phyloP scores from a whole-genome alignment of 768 basidiomycete genomes.

The Leccinum incarnatum region DNA sequence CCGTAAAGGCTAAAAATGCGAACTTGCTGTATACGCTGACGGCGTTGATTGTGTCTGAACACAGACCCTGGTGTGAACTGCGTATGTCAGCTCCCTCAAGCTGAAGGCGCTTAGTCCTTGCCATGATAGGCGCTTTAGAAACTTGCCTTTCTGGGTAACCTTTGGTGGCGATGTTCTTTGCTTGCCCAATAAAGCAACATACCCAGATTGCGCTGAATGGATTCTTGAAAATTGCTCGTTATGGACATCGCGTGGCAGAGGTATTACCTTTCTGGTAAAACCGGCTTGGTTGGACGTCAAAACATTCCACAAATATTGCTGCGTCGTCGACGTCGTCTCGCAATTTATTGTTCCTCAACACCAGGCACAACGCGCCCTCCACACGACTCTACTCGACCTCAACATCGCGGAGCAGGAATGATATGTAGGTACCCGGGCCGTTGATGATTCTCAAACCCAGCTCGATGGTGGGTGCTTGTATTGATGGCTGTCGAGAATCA shows the following conservation, averaged over 20 bases:
- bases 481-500: neutral
- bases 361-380: neutral
- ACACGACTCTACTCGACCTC: neutral
- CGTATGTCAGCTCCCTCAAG: slow-evolving; percentile 28
- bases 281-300: neutral
- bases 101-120: slow-evolving; percentile 1
- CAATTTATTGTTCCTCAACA: neutral
- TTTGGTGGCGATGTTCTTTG: slow-evolving; percentile 17
- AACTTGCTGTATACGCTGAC: slow-evolving; percentile 21
- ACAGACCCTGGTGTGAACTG: slow-evolving; percentile 28
- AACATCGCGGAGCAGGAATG: neutral
- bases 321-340: neutral
- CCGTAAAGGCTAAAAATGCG: slow-evolving; percentile 19
- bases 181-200: slow-evolving; percentile 21
- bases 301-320: neutral
- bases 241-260: slow-evolving; percentile 7
- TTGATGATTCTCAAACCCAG: neutral
- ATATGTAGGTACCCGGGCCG: neutral
- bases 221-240: slow-evolving; percentile 21
- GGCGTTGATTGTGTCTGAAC: slow-evolving; percentile 25
- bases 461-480: neutral
- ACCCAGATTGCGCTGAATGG: slow-evolving; percentile 17
- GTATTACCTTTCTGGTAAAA: slow-evolving; percentile 2
- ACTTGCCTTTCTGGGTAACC: slow-evolving; percentile 26
- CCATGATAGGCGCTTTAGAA: slow-evolving; percentile 1